These are phyloP conservation scores for Aspergillus puulaauensis DNA, from an alignment of 2,329 filamentous ascomycete species.

Conservation along the genomic window DNA sequence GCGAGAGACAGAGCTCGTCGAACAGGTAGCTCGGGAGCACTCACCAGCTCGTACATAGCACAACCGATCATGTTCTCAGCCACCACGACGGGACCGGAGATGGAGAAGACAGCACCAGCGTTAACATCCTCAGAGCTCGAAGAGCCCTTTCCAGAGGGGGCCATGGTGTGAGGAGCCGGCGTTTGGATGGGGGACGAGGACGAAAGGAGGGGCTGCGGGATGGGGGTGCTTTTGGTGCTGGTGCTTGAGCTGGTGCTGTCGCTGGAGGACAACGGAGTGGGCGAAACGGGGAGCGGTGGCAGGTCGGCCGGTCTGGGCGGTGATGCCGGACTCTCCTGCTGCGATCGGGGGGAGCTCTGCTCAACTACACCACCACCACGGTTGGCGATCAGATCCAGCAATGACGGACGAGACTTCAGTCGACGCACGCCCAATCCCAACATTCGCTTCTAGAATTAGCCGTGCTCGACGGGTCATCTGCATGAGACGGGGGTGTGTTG, in stretches of 20 bases:
- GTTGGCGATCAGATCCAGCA: constrained; percentile 58
- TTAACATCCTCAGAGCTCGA: constrained; percentile 52
- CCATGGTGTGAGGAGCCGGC: constrained; percentile 38
- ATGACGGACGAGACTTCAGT: constrained; percentile 60
- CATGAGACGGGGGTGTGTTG: not conserved
- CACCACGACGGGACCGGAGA: constrained; percentile 86
- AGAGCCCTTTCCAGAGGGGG: constrained; percentile 43
- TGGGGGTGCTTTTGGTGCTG: constrained; percentile 8
- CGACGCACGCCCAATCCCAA: constrained; percentile 57
- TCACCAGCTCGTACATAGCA: constrained; percentile 98
- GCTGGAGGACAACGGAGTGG: constrained; percentile 33
- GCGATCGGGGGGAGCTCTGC: constrained; percentile 4
- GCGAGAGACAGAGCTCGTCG: not conserved
- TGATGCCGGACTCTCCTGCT: constrained; percentile 24
- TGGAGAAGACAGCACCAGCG: constrained; percentile 68
- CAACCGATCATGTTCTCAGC: constrained; percentile 98
- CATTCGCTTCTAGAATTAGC: constrained; percentile 41
- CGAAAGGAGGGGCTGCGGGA: constrained; percentile 18
- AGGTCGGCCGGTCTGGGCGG: constrained; percentile 39
- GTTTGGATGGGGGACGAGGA: constrained; percentile 25
- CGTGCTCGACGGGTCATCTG: not conserved
- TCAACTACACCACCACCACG: constrained; percentile 8
- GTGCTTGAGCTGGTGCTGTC: constrained; percentile 15
- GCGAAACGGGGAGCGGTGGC: constrained; percentile 47
- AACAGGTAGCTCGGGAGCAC: constrained; percentile 28